A percentile compares a stretch with the other conserved stretches of the same genome.
Conservation (phyloP, 1,284 basidiomycete species). For the Fomes fomentarius region DNA sequence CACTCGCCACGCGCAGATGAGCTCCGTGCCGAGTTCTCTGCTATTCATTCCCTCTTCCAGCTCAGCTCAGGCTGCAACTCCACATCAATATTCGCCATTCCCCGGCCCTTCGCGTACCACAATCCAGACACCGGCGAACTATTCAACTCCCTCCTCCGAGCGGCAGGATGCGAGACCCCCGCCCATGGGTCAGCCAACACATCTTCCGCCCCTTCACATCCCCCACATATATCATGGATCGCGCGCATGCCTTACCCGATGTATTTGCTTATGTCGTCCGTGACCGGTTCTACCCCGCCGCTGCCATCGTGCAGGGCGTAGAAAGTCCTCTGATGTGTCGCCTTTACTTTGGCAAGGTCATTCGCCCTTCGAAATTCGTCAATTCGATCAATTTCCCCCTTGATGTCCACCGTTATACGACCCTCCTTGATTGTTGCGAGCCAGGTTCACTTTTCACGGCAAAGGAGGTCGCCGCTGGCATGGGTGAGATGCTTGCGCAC, state of each 20-base stretch:
- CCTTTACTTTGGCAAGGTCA: conserved; percentile 22
- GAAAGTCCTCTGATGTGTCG: conserved; percentile 17
- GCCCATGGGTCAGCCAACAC: too few relatives aligned
- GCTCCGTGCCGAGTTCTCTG: conserved; percentile 8
- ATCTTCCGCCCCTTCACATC: background rate
- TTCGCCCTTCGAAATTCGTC: conserved; percentile 11
- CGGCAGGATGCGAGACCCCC: background rate
- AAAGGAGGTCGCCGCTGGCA: conserved; percentile 30
- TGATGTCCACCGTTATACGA: conserved; percentile 22
- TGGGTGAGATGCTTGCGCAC: conserved; percentile 33
- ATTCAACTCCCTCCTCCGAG: background rate
- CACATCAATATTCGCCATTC: conserved; percentile 21
- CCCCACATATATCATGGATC: conserved; percentile 11
- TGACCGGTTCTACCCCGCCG: background rate
- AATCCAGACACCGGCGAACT: conserved; percentile 9
- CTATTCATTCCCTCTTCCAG: conserved; percentile 4
- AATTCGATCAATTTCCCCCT: conserved; percentile 25
- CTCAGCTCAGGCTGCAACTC: conserved; percentile 6
- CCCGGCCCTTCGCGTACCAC: conserved; percentile 19
- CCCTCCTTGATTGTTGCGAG: conserved; percentile 3
- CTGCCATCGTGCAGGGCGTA: background rate
- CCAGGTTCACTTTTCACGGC: conserved; percentile 9
- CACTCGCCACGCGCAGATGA: background rate
- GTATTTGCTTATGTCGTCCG: background rate
- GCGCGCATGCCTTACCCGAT: background rate